Evolutionary conservation across 169 alveolate species (phyloP).

Genomic region (Cryptosporidium xiaoi): DNA sequence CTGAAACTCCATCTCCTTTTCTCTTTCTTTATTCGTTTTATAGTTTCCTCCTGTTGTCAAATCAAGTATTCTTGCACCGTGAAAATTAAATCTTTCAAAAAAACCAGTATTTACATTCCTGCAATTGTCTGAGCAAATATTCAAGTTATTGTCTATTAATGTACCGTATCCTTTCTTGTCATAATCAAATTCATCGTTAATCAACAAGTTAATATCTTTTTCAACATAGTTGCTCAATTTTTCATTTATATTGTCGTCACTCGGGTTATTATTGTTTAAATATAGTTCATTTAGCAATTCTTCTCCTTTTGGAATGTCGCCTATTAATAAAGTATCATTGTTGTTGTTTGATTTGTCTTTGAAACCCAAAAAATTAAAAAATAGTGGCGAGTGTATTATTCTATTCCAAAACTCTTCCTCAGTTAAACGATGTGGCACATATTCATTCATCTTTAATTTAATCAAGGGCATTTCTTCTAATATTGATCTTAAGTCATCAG

Average conservation of each 20-base stretch:
- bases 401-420: slow-evolving; percentile 73
- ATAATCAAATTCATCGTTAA: slow-evolving; percentile 14
- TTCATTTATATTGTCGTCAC: slow-evolving; percentile 2
- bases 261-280: slow-evolving; percentile 5
- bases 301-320: slow-evolving; percentile 66
- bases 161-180: slow-evolving; percentile 62
- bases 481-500: slow-evolving; percentile 51
- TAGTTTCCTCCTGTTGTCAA: slow-evolving; percentile 30
- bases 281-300: slow-evolving; percentile 31
- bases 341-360: neutral
- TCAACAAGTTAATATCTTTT: slow-evolving; percentile 34
- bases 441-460: slow-evolving; percentile 35
- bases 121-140: slow-evolving; percentile 34
- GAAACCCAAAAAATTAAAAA: slow-evolving; percentile 48
- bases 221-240: slow-evolving; percentile 20
- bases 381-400: slow-evolving; percentile 58
- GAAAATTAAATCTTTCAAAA: slow-evolving; percentile 67
- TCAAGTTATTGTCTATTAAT: slow-evolving; percentile 21
- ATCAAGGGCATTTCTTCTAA: slow-evolving; percentile 64
- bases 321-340: slow-evolving; percentile 33
- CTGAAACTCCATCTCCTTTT: slow-evolving; percentile 4
- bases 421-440: slow-evolving; percentile 71
- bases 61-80: slow-evolving; percentile 67
- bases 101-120: slow-evolving; percentile 36
- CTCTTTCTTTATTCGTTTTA: neutral